Percentiles rank a stretch among this genome's conserved stretches.
Evolutionary conservation across 345 rosid genomes (phyloP).

Genomic region (Eucalyptus globulus): DNA sequence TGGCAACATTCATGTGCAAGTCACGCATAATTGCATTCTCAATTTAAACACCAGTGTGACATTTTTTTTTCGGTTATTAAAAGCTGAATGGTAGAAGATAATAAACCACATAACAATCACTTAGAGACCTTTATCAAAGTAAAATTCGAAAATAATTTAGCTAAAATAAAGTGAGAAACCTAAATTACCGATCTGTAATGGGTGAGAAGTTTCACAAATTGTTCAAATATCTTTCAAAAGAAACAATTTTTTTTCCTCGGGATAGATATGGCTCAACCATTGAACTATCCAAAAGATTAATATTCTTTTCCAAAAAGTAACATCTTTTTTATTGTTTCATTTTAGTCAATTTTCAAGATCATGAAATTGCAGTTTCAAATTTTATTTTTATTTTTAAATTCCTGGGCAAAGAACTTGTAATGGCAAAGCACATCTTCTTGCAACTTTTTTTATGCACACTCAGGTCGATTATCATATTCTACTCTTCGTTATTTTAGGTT

Average conservation of each 20-base stretch:
- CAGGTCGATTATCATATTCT: not conserved
- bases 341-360: not conserved
- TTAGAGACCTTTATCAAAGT: not conserved
- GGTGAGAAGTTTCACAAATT: not conserved
- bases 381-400: no score
- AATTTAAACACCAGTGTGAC: not conserved
- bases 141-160: not conserved
- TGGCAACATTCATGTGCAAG: not conserved
- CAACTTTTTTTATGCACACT: not conserved
- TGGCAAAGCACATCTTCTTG: not conserved
- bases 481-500: not conserved
- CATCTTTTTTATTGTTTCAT: not conserved
- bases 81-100: not conserved
- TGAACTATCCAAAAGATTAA: not conserved
- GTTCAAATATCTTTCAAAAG: not conserved
- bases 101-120: not conserved
- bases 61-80: no score
- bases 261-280: not conserved
- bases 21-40: not conserved
- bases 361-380: not conserved
- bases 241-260: not conserved
- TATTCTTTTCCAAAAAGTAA: no score
- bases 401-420: not conserved
- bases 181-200: not conserved
- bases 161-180: not conserved